Evolutionary conservation across 2,329 filamentous ascomycete species (phyloP), one percentile per base, ranked within the genome.

Genomic region (Allantophomopsis cytisporea): DNA sequence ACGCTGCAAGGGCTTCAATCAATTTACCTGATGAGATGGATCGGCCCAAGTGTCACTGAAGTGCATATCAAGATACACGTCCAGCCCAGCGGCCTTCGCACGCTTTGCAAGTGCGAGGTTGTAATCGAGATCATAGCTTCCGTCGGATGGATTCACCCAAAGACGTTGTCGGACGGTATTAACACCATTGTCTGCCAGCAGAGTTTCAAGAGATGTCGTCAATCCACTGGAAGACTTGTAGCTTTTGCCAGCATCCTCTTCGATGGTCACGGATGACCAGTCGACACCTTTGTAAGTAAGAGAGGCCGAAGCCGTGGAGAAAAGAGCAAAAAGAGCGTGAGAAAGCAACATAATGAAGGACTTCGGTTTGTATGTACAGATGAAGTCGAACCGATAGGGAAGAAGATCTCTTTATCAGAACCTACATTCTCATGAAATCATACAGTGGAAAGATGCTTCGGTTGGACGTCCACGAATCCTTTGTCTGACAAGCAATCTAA

Each of bases 21-120:
- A 15, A 17, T 33, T 18, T 50, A 63, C 60, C 54, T 85, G 80
- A 40, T 81, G 58, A 2, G 56, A 61, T 0, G 80, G 78, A 48
- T 83, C 80, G 1, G 80, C 80, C 80, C 79, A 84, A 1, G 71
- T 80, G 57, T 83, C 77, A 54, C 70, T 76, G 48, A 73, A 74
- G 56, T 83, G 76, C 44, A 84, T 60, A 47, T 81, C 73, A 14
- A 83, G 59, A 48, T 70, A 73, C 6, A 60, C 52, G 18, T 62
- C 63, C 39, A 85, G 54, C 0, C 79, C 80, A 1, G 69, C 75
- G 2, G 71, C 71, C 47, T 75, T 67, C 3, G 78, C 76, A 38
- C 80, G 67, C 53, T 70, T 69, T 3, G 76, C 80, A n/a, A 85
- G 65, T 40, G 70, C 60, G 45, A 86, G 53, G 53, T 83, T 84